A percentile compares a stretch with the other conserved stretches of the same genome.
Evolutionary conservation across 495 filamentous ascomycete species (phyloP).

Genomic region (Penicillium fimorum): DNA sequence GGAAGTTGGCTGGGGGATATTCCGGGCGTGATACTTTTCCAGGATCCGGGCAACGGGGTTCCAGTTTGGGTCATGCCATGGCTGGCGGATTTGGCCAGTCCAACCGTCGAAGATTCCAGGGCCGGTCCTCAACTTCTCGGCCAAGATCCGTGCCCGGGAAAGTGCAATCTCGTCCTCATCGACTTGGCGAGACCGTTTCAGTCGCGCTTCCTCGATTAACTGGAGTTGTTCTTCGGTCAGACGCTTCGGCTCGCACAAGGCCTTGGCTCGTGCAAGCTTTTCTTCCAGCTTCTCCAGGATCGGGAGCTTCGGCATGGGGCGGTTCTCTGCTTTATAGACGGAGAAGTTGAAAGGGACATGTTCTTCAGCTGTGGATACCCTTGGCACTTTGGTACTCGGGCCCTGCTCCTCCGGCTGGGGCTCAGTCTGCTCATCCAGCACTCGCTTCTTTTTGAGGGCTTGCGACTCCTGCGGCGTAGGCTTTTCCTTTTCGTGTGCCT

Average conservation of each 20-base stretch:
- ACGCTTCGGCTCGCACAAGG: conserved; percentile 27
- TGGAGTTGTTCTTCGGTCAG: conserved; percentile 21
- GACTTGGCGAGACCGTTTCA: conserved; percentile 25
- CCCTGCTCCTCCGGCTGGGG: conserved; percentile 14
- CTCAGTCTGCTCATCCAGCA: conserved; percentile 21
- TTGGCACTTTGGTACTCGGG: conserved; percentile 24
- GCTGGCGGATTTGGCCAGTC: conserved; percentile 12
- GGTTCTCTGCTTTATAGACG: conserved; percentile 34
- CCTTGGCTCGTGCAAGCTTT: conserved; percentile 21
- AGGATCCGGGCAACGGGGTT: conserved; percentile 4
- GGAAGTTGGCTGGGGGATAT: background rate
- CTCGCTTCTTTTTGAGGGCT: conserved; percentile 20
- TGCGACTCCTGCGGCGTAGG: background rate
- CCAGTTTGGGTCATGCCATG: conserved; percentile 11
- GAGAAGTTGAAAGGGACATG: conserved; percentile 26
- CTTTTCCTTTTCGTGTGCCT: background rate
- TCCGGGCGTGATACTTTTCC: conserved; percentile 5
- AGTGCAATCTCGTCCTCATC: conserved; percentile 47
- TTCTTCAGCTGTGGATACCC: conserved; percentile 21
- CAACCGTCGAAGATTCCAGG: conserved; percentile 33
- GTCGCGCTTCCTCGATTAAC: conserved; percentile 15
- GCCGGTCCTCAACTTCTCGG: conserved; percentile 40
- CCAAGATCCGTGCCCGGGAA: conserved; percentile 43
- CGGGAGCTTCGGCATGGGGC: conserved; percentile 40
- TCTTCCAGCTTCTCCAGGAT: conserved; percentile 30